These are phyloP conservation scores for Gracilaria gracilis DNA, from an alignment of 23 red algal genomes.

Conservation along the genomic window DNA sequence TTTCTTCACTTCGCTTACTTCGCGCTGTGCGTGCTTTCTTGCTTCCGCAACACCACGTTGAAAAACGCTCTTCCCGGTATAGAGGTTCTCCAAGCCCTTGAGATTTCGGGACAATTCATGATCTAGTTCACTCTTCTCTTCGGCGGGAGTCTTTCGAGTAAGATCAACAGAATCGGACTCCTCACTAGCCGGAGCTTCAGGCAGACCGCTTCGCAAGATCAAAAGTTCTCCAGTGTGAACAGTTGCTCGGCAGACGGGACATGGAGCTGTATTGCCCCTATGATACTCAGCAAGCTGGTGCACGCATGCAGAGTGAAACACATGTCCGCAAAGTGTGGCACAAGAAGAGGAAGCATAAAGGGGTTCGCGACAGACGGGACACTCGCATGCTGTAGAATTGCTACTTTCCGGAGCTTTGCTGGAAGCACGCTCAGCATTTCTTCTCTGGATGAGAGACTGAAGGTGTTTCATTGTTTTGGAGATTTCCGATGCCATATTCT, in stretches of 20 bases:
- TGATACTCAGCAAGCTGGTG: background rate
- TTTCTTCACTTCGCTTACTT: background rate
- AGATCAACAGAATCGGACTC: background rate
- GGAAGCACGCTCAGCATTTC: background rate
- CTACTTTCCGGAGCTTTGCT: background rate
- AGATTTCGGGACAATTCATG: background rate
- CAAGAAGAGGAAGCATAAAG: background rate
- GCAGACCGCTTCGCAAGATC: background rate
- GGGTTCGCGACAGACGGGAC: background rate
- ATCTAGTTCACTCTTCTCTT: slow-evolving; percentile 3
- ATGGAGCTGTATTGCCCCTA: background rate
- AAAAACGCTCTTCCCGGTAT: background rate
- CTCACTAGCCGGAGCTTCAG: background rate
- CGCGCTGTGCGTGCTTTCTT: background rate
- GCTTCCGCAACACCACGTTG: too few relatives aligned
- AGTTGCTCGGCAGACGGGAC: slow-evolving; percentile 7
- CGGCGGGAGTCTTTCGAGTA: background rate
- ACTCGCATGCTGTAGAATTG: slow-evolving; percentile 16
- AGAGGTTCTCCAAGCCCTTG: background rate
- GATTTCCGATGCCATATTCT: background rate
- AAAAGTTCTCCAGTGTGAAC: slow-evolving; percentile 4
- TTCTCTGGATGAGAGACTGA: background rate
- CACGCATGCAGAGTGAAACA: slow-evolving; percentile 20
- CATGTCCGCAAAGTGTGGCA: slow-evolving; percentile 21
- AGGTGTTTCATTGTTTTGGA: background rate